Evolutionary conservation across 345 rosid genomes (phyloP).

Genomic region (Citrus australasica): DNA sequence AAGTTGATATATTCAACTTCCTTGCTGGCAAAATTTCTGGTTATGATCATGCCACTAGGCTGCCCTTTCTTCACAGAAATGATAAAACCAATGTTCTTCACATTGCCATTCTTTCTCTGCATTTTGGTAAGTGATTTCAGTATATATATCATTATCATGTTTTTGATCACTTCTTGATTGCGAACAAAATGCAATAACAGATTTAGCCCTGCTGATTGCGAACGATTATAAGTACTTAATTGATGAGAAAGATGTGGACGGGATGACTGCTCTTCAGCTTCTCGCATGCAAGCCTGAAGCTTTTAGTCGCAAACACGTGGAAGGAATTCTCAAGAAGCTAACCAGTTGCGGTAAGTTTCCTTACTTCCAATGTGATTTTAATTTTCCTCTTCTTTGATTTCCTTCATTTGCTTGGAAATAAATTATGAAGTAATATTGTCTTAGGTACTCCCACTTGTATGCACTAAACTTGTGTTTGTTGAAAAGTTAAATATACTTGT

Average conservation of each 20-base stretch:
- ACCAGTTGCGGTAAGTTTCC: not conserved
- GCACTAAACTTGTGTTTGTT: not conserved
- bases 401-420: not conserved
- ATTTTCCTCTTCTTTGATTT: not conserved
- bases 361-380: not conserved
- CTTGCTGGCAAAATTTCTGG: conserved; percentile 1
- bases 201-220: conserved; percentile 1
- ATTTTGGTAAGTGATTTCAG: conserved; percentile 16
- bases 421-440: not conserved
- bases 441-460: too few relatives aligned
- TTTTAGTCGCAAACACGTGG: not conserved
- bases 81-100: conserved; percentile 24
- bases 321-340: not conserved
- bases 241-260: not conserved
- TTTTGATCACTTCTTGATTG: not conserved
- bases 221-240: not conserved
- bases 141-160: not conserved
- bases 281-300: conserved; percentile 9
- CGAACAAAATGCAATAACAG: not conserved
- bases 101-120: conserved; percentile 16
- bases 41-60: not conserved
- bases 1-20: not conserved
- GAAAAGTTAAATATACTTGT: not conserved
- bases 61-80: not conserved
- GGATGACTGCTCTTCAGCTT: conserved; percentile 20